Conservation (phyloP, 2,329 filamentous ascomycete species). For the Periglandula ipomoeae region DNA sequence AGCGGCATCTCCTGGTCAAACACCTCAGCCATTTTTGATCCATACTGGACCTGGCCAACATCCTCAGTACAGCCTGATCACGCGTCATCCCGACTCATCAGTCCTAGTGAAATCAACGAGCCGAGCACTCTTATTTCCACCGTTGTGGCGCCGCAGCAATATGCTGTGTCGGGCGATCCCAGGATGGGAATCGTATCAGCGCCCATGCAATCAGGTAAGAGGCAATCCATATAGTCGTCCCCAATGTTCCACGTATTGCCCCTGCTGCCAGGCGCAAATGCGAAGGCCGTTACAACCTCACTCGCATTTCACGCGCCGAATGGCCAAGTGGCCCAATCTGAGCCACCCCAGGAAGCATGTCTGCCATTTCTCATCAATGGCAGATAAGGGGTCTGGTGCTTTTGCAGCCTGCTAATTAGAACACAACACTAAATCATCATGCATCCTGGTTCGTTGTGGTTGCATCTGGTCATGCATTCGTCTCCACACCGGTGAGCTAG, state of each 20-base stretch:
- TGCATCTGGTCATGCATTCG: not conserved
- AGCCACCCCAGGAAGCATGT: not conserved
- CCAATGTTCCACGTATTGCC: not conserved
- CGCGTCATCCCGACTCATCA: not conserved
- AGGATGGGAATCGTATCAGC: not conserved
- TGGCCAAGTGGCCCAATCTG: not conserved
- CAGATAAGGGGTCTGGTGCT: not conserved
- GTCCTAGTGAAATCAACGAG: not conserved
- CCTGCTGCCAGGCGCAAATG: not conserved
- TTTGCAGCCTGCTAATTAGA: not conserved
- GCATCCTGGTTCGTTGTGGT: not conserved
- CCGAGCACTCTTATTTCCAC: not conserved
- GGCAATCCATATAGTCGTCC: not conserved
- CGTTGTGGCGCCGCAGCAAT: not conserved
- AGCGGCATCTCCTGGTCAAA: not conserved
- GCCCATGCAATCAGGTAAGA: slow-evolving; percentile 2
- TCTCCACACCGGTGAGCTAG: slow-evolving; percentile 9
- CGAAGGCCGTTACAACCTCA: not conserved
- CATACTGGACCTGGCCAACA: slow-evolving; percentile 8
- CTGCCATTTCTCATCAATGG: not conserved
- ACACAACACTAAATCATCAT: not conserved
- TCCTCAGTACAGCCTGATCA: not conserved
- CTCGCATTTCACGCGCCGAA: not conserved
- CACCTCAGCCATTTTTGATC: not conserved
- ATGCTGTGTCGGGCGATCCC: not conserved